phyloP scores from a whole-genome alignment of 2,329 filamentous ascomycete genomes.

The Diaporthe eres region DNA sequence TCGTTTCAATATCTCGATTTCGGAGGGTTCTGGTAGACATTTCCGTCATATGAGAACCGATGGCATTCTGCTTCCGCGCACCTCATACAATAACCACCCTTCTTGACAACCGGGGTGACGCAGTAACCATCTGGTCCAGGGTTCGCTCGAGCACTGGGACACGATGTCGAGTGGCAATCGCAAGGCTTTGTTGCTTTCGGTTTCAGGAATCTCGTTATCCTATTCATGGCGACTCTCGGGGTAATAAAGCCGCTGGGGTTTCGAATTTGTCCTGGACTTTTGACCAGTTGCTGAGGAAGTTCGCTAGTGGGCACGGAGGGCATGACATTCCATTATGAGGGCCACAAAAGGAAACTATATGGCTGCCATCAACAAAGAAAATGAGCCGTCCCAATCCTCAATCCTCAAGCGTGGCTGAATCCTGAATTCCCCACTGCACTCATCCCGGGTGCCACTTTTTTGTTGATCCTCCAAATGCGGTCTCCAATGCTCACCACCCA shows the following conservation, averaged over 20 bases:
- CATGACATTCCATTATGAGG: too few relatives aligned
- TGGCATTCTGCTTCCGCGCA: background rate
- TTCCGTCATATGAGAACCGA: background rate
- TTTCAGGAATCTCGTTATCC: background rate
- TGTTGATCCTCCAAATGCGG: background rate
- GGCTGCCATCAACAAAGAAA: background rate
- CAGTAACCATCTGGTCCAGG: background rate
- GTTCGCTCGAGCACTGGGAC: constrained; percentile 13
- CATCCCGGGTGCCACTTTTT: background rate
- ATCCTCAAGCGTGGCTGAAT: background rate
- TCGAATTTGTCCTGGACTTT: background rate
- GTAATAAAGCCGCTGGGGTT: background rate
- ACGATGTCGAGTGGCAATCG: background rate
- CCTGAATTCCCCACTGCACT: background rate
- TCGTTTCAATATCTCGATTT: too few relatives aligned
- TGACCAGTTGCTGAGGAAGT: background rate
- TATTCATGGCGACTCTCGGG: background rate
- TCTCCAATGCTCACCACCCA: background rate
- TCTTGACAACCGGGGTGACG: constrained; percentile 4
- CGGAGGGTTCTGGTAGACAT: too few relatives aligned
- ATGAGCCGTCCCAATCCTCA: background rate
- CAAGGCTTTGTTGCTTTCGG: background rate
- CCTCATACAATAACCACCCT: background rate
- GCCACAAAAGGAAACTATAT: background rate
- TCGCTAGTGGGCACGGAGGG: background rate